Conservation (phyloP, 2,329 filamentous ascomycete genomes). For the Endothia cerciana region DNA sequence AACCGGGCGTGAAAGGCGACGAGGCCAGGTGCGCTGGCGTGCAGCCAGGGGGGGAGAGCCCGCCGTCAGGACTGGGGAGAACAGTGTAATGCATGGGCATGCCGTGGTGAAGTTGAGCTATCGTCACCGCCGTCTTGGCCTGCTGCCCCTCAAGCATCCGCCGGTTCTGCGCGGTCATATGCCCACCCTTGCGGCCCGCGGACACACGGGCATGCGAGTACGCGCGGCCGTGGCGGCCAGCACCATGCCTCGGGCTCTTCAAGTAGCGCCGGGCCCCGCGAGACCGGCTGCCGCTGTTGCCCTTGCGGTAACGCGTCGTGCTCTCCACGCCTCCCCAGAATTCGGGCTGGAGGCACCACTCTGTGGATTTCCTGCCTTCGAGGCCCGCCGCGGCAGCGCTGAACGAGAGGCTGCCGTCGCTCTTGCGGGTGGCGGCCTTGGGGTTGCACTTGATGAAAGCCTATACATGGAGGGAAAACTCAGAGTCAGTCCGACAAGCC, state of each 20-base stretch:
- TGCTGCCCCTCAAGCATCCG: slow-evolving; percentile 24
- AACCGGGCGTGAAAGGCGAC: background rate
- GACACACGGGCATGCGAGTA: slow-evolving; percentile 32
- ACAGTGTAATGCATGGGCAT: slow-evolving; percentile 7
- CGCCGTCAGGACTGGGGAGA: slow-evolving; percentile 1
- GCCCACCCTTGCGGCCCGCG: slow-evolving; percentile 37
- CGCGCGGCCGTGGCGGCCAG: slow-evolving; percentile 22
- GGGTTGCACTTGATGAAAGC: slow-evolving; percentile 36
- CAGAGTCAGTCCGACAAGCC: background rate
- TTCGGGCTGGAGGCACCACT: slow-evolving; percentile 78
- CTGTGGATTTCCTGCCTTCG: slow-evolving; percentile 67
- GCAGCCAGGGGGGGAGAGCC: slow-evolving; percentile 8
- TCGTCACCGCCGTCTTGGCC: background rate
- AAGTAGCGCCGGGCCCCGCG: background rate
- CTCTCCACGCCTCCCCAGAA: slow-evolving; percentile 75
- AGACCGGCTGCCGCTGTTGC: slow-evolving; percentile 35
- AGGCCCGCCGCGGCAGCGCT: slow-evolving; percentile 8
- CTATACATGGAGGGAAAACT: slow-evolving; percentile 31
- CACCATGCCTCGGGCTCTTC: slow-evolving; percentile 30
- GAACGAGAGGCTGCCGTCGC: slow-evolving; percentile 24
- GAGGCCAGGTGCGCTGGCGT: background rate
- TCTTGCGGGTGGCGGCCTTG: slow-evolving; percentile 16
- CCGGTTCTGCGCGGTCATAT: slow-evolving; percentile 34
- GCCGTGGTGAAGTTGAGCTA: background rate
- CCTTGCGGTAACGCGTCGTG: slow-evolving; percentile 77